phyloP scores from a whole-genome alignment of 169 alveolate genomes.

The Eimeria acervulina region DNA sequence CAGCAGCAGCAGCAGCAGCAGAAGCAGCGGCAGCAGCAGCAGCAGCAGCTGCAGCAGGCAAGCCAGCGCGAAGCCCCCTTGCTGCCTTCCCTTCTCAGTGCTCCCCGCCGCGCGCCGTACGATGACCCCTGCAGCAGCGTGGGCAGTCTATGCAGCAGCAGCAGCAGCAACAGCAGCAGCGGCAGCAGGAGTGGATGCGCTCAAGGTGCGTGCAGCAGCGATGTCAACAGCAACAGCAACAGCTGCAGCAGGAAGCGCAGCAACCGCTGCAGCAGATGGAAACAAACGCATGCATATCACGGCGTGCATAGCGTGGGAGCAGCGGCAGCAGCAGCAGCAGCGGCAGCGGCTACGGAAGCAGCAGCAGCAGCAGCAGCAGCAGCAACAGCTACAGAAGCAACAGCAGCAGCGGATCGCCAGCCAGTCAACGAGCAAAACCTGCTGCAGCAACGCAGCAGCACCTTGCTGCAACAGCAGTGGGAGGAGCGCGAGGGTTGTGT shows the following conservation, averaged over 20 bases:
- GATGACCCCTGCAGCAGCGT: background rate
- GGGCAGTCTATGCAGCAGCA: background rate
- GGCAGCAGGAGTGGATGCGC: conserved; percentile 9
- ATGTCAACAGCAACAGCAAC: background rate
- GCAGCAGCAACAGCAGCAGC: background rate
- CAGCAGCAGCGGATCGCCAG: background rate
- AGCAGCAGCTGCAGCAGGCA: conserved; percentile 19
- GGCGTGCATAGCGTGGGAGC: background rate
- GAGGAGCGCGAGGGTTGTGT: too few species aligned
- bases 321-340: conserved; percentile 44
- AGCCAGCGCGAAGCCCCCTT: background rate
- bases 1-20: conserved; percentile 9
- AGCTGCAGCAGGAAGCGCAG: conserved; percentile 9
- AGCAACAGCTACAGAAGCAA: conserved; percentile 3
- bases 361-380: conserved; percentile 13
- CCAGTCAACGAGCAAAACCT: too few species aligned
- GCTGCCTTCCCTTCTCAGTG: conserved; percentile 46
- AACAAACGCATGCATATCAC: background rate
- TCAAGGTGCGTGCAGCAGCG: background rate
- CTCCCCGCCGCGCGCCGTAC: background rate
- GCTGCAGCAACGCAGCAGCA: too few species aligned
- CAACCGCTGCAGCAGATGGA: conserved; percentile 1
- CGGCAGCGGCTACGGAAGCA: background rate
- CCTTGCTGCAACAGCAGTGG: too few species aligned
- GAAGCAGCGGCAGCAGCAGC: conserved; percentile 31